These are phyloP conservation scores for Ogataea ganodermae DNA, from an alignment of 805 yeast genomes.

Conservation along the genomic window DNA sequence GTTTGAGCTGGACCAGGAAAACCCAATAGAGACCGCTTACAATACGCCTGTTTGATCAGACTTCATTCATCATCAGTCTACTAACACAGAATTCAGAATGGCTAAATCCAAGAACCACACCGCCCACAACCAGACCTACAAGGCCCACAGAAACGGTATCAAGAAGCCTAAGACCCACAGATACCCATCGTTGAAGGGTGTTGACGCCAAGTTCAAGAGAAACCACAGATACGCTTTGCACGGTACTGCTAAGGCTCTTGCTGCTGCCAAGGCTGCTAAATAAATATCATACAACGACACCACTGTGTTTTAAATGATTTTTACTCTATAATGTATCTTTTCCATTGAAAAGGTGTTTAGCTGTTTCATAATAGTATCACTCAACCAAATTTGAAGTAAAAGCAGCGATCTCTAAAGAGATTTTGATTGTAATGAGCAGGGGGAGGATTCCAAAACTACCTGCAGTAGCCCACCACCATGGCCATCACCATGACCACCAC, in stretches of 20 bases:
- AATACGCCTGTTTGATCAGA: too few relatives aligned
- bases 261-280: constrained; percentile 53
- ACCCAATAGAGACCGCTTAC: too few relatives aligned
- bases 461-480: too few relatives aligned
- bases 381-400: not conserved
- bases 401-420: too few relatives aligned
- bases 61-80: not conserved
- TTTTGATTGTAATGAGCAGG: too few relatives aligned
- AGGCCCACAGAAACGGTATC: constrained; percentile 99
- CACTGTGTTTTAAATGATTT: constrained; percentile 5
- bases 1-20: not conserved
- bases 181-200: constrained; percentile 98
- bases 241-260: constrained; percentile 94
- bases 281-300: constrained; percentile 17
- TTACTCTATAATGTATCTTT: constrained; percentile 10
- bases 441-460: too few relatives aligned
- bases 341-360: constrained; percentile 8
- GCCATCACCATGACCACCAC: too few relatives aligned
- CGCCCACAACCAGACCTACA: constrained; percentile 98
- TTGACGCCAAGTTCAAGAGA: constrained; percentile 98
- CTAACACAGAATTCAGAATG: constrained; percentile 53
- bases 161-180: constrained; percentile 98
- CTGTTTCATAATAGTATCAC: constrained; percentile 5
- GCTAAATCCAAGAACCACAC: constrained; percentile 99
- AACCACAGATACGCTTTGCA: constrained; percentile 99